phyloP scores from a whole-genome alignment of 768 basidiomycete genomes.

The Cyclocybe aegerita region DNA sequence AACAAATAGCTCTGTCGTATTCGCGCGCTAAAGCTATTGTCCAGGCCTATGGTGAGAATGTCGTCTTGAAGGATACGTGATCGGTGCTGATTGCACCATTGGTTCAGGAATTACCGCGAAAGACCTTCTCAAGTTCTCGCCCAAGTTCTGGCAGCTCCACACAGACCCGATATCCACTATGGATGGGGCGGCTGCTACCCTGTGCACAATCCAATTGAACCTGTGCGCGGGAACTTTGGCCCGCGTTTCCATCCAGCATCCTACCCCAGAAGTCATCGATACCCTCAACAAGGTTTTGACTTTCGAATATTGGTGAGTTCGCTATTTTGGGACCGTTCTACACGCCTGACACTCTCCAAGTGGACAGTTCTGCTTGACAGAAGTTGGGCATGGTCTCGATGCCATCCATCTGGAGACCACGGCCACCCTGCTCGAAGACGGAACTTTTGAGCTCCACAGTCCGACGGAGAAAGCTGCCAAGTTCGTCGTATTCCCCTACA shows the following conservation, averaged over 20 bases:
- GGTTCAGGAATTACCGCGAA: not conserved
- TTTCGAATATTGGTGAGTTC: conserved; percentile 6
- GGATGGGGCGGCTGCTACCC: conserved; percentile 3
- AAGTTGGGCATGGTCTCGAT: conserved; percentile 45
- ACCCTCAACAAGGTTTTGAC: conserved; percentile 3
- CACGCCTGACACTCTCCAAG: conserved; percentile 15
- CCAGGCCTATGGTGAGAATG: too few species aligned
- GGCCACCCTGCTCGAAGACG: conserved; percentile 35
- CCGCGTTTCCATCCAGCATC: conserved; percentile 4
- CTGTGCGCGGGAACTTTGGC: conserved; percentile 8
- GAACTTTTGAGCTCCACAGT: conserved; percentile 36
- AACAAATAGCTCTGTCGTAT: not conserved
- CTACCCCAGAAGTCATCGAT: not conserved
- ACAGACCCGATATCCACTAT: conserved; percentile 5
- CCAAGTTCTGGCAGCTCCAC: conserved; percentile 8
- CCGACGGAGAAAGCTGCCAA: conserved; percentile 35
- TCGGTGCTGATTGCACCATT: too few species aligned
- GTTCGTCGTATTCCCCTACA: conserved; percentile 20
- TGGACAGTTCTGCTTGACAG: conserved; percentile 44
- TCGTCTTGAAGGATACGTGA: too few species aligned
- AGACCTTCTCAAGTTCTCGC: not conserved
- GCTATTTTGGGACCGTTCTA: too few species aligned
- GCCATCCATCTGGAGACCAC: conserved; percentile 41
- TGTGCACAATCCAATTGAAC: conserved; percentile 11
- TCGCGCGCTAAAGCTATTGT: not conserved